Evolutionary conservation across 176 grass and related monocot species (phyloP), one percentile per base, ranked within the genome.

Genomic region (Carex kokanica): DNA sequence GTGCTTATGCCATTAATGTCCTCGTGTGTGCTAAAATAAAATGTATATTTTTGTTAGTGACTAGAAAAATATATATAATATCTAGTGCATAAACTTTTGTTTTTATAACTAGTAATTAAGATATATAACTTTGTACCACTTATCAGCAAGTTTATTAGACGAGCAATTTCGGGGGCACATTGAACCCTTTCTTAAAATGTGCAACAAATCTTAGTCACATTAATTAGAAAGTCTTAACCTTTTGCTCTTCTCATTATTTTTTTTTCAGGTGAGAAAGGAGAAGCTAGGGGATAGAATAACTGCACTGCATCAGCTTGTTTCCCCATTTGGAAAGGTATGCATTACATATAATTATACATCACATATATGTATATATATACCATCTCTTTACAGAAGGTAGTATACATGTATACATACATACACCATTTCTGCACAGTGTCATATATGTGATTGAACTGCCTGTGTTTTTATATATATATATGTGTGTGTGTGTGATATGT

Each of bases 241-340:
- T 88, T 86, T 77, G 58, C 70, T 85, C 34, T 90, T 79, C 80
- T 88, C 47, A 80, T 88, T 85, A 51, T 78, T 14, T 17, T 82
- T 90, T 56, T 85, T 89, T 79, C 92, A 98, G 95, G 91, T 93
- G 86, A 93, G 89, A 85, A 98, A 98, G 91, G 92, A 98, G 87
- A 98, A 95, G 88, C 86, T 98, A 82, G 95, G 95, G 64, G 95
- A 98, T 88, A 93, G 95, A 90, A 93, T 98, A 86, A 95, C 95
- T 82, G 92, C 95, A 24, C 90, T 98, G 78, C 95, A 98, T 78
- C 95, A 98, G 91, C 82, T 98, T 79, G 95, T 98, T 87, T 94
- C 91, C 64, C 95, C 95, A 74, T 98, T 98, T 87, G 95, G 92
- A 60, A 98, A 98, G 95, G 95, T 98, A 95, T 79, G 41, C 72